These are phyloP conservation scores for Boletus subcaerulescens DNA, from an alignment of 768 basidiomycete species.

Conservation along the genomic window DNA sequence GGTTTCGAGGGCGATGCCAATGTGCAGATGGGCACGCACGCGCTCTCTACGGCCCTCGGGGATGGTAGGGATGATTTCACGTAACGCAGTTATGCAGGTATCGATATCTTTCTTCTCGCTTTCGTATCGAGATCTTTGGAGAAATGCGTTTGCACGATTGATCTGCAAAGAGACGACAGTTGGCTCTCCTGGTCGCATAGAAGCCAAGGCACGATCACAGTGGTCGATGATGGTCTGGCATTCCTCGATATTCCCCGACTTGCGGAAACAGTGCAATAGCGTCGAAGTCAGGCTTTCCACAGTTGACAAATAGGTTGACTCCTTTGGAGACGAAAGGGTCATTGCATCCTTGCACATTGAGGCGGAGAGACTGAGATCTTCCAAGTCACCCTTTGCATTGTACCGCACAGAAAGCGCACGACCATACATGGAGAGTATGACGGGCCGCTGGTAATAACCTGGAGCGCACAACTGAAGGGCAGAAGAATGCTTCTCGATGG, in stretches of 20 bases:
- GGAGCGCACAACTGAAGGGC: conserved; percentile 13
- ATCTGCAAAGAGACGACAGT: conserved; percentile 1
- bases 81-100: conserved; percentile 10
- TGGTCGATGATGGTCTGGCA: conserved; percentile 16
- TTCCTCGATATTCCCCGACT: conserved; percentile 13
- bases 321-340: background rate
- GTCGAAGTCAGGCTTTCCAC: conserved; percentile 2
- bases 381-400: conserved; percentile 7
- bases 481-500: conserved; percentile 14
- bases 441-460: conserved; percentile 1
- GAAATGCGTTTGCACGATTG: conserved; percentile 16
- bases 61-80: conserved; percentile 10
- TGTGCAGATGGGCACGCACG: conserved; percentile 1
- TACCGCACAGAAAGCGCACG: conserved; percentile 15
- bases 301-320: background rate
- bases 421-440: conserved; percentile 11
- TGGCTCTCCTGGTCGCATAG: background rate
- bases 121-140: conserved; percentile 7
- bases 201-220: conserved; percentile 19
- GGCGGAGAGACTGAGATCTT: conserved; percentile 14
- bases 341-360: conserved; percentile 19
- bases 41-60: conserved; percentile 11
- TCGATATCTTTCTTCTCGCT: conserved; percentile 8
- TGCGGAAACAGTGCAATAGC: conserved; percentile 9
- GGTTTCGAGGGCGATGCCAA: conserved; percentile 18